These are phyloP conservation scores for Colletotrichum sojae DNA, from an alignment of 2,329 filamentous ascomycete genomes.

Conservation along the genomic window DNA sequence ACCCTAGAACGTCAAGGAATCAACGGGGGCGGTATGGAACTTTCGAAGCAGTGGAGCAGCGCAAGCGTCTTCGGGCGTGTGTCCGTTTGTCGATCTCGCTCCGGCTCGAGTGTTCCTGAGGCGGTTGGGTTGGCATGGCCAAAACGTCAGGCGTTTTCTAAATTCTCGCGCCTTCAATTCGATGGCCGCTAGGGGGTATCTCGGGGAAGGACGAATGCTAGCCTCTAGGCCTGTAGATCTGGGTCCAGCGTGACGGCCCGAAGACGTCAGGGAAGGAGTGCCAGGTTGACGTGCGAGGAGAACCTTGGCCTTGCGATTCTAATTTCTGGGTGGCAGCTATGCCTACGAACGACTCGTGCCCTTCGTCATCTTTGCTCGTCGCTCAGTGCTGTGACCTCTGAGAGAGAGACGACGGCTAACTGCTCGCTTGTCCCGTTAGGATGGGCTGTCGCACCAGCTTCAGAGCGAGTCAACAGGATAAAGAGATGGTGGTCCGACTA, in stretches of 20 bases:
- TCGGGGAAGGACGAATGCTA: slow-evolving; percentile 22
- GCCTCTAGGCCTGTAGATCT: slow-evolving; percentile 29
- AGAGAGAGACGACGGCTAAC: slow-evolving; percentile 4
- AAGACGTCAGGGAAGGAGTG: slow-evolving; percentile 28
- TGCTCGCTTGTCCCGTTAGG: not conserved
- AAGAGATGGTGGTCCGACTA: not conserved
- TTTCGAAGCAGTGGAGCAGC: slow-evolving; percentile 39
- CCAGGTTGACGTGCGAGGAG: slow-evolving; percentile 24
- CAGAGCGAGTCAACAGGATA: not conserved
- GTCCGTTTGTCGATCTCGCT: slow-evolving; percentile 37
- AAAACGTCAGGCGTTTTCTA: slow-evolving; percentile 15
- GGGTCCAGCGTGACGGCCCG: slow-evolving; percentile 36
- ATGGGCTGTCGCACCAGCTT: not conserved
- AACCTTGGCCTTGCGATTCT: not conserved
- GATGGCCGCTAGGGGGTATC: slow-evolving; percentile 27
- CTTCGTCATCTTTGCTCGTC: slow-evolving; percentile 21
- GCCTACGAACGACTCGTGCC: not conserved
- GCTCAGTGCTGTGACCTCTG: slow-evolving; percentile 4
- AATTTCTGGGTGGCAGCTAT: slow-evolving; percentile 7
- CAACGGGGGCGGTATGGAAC: slow-evolving; percentile 26
- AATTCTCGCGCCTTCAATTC: slow-evolving; percentile 13
- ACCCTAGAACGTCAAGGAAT: slow-evolving; percentile 29
- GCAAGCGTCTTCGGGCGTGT: slow-evolving; percentile 18
- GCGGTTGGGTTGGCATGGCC: not conserved
- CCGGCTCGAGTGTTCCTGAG: slow-evolving; percentile 13